Evolutionary conservation across 2,329 filamentous ascomycete genomes (phyloP).

Genomic region (Aspergillus jensenii): DNA sequence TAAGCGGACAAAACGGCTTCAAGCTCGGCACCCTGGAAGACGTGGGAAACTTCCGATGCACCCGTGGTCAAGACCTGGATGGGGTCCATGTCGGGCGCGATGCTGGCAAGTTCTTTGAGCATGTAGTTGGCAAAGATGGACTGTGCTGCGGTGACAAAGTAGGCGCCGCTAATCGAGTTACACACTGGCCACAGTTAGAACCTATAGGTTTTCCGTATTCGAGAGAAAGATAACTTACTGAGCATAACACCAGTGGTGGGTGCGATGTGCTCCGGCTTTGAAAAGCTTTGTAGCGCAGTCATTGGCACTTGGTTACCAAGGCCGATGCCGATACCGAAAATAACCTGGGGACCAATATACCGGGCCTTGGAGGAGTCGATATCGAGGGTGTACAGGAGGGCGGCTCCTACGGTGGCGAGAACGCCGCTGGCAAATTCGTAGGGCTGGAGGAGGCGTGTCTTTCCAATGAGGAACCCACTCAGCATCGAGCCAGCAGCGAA

Average conservation of each 20-base stretch:
- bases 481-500: slow-evolving; percentile 25
- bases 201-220: too few relatives aligned
- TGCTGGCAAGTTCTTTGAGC: not conserved
- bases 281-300: slow-evolving; percentile 31
- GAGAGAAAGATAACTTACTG: not conserved
- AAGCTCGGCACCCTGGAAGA: not conserved
- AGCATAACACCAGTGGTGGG: not conserved
- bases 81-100: not conserved
- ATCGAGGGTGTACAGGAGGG: slow-evolving; percentile 42
- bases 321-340: slow-evolving; percentile 36
- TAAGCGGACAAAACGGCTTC: not conserved
- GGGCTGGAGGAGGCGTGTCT: slow-evolving; percentile 39
- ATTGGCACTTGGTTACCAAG: slow-evolving; percentile 36
- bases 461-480: slow-evolving; percentile 17
- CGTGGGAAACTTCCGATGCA: not conserved
- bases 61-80: not conserved
- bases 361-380: slow-evolving; percentile 28
- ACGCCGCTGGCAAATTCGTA: slow-evolving; percentile 33
- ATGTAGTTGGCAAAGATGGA: not conserved
- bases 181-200: not conserved
- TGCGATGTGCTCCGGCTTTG: not conserved
- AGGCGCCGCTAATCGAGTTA: not conserved
- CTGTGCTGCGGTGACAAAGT: not conserved
- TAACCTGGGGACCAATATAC: slow-evolving; percentile 41
- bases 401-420: slow-evolving; percentile 39